Evolutionary conservation across 176 grass and related monocot genomes (phyloP), one percentile per base, ranked within the genome.

Genomic region (Melocanna baccifera): DNA sequence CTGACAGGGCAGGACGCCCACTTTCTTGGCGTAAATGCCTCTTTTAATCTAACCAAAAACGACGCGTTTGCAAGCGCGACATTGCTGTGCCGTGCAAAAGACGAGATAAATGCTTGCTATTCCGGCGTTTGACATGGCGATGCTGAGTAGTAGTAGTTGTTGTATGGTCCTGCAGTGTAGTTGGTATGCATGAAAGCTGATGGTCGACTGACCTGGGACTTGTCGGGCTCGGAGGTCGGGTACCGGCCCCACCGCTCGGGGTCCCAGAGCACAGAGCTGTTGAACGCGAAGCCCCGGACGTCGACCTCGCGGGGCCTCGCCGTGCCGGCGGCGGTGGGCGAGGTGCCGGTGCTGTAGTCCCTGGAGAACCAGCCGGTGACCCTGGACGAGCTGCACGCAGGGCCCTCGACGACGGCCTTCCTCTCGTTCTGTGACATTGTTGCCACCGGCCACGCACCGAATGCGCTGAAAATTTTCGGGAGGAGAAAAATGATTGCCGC

Each of bases 391-490:
- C 83, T 92, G 81, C 97, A 99, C 41, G 88, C 72, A 11, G 97
- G 97, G 39, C 97, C 97, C 20, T 90, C 89, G n/a, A 99, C 89
- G 10, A 86, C 45, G 37, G 94, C 93, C 61, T 88, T 89, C 81
- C 71, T 72, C 81, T 84, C 86, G 74, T 78, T 65, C 26, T 43
- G 91, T 70, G 91, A 82, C 84, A 99, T 84, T 52, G 77, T 92
- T 39, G 97, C 97, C 78, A 96, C 91, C 6, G 91, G 91, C 97
- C 97, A 99, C 73, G 97, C 90, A 26, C 97, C 97, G 28, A 99
- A 99, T n/a, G 81, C 80, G 53, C 97, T 99, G 97, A 62, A 23
- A 84, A 43, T 13, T 62, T 43, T 62, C 6, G 9, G 0, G 39
- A 12, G 13, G 48, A 37, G 26, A 40, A 48, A 45, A 19, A 1